Percentiles rank a stretch among this genome's conserved stretches.
Conservation (phyloP, 192 early-diverging fungal species). For the Rhizophlyctis rosea region DNA sequence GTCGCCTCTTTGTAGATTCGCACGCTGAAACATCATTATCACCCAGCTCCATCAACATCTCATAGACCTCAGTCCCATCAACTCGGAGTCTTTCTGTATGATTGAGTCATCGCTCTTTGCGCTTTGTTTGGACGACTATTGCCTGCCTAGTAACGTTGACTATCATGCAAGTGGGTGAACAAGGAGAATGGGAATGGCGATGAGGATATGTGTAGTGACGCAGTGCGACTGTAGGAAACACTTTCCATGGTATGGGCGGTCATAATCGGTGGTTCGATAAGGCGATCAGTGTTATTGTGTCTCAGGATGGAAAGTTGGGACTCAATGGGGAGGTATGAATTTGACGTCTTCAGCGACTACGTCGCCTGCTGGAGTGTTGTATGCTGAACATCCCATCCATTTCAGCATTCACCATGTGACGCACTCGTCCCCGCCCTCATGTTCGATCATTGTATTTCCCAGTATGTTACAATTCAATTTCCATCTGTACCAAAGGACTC, state of each 20-base stretch:
- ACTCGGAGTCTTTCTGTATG: slow-evolving; percentile 52
- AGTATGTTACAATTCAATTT: slow-evolving; percentile 25
- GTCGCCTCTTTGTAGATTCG: too few species aligned
- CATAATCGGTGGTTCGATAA: slow-evolving; percentile 94
- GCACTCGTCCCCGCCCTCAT: slow-evolving; percentile 70
- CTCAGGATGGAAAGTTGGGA: slow-evolving; percentile 66
- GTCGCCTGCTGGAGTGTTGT: slow-evolving; percentile 11
- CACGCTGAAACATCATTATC: too few species aligned
- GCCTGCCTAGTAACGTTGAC: slow-evolving; percentile 41
- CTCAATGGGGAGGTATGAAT: slow-evolving; percentile 44
- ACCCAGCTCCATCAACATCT: slow-evolving; percentile 64
- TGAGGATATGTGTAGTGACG: neutral
- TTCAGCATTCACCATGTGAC: slow-evolving; percentile 77
- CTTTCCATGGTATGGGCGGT: slow-evolving; percentile 63
- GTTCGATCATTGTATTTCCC: slow-evolving; percentile 41
- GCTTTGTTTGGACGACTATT: slow-evolving; percentile 71
- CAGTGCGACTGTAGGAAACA: slow-evolving; percentile 23
- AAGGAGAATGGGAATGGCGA: too few species aligned
- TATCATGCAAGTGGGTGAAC: slow-evolving; percentile 54
- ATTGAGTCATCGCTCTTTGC: slow-evolving; percentile 78
- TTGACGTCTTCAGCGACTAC: slow-evolving; percentile 1
- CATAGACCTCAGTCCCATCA: slow-evolving; percentile 52
- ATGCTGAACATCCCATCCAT: neutral
- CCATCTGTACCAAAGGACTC: neutral
- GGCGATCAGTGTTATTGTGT: slow-evolving; percentile 61